Conservation (phyloP, 78 protist genomes). For the Neovahlkampfia damariscottae region DNA sequence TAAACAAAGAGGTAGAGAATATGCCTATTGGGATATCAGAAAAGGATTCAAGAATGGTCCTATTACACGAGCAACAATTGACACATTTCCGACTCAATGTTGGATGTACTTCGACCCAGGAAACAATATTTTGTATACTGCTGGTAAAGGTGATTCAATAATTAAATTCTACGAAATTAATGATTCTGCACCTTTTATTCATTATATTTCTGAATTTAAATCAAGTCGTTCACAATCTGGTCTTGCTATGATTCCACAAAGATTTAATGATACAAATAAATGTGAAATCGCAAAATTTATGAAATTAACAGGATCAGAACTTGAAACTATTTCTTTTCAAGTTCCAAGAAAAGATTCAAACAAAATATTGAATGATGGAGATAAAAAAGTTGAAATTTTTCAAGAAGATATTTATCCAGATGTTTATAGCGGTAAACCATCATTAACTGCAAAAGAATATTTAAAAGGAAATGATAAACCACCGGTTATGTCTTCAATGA, state of each 20-base stretch:
- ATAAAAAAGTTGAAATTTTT: not conserved
- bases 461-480: not conserved
- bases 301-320: not conserved
- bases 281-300: not conserved
- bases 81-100: not conserved
- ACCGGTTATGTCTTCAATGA: not conserved
- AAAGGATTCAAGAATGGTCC: not conserved
- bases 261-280: not conserved
- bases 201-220: not conserved
- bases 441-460: not conserved
- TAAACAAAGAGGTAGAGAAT: not conserved
- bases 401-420: not conserved
- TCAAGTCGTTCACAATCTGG: not conserved
- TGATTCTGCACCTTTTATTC: not conserved
- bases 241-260: not conserved
- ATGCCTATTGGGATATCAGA: not conserved
- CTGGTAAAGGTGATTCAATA: not conserved
- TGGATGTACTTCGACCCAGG: not conserved
- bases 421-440: not conserved
- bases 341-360: not conserved
- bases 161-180: not conserved
- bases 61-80: not conserved
- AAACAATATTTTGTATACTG: not conserved
- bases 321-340: not conserved
- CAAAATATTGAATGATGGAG: too few species aligned